Base-by-base conservation (phyloP, 352 stramenopile species). In the Peronospora belbahrii region DNA sequence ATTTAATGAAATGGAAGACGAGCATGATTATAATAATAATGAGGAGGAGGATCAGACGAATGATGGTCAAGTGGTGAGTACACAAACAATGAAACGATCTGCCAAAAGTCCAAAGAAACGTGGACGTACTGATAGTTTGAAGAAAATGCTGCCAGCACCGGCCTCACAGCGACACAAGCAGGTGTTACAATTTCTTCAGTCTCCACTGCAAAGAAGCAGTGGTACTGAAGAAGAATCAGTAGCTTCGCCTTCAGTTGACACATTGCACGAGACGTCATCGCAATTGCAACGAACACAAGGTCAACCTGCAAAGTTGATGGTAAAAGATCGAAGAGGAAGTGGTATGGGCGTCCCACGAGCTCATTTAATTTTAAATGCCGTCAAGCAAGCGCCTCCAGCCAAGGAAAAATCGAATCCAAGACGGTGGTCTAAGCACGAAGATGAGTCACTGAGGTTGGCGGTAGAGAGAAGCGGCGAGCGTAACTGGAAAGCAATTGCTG, bases 401-500 rank as follows among this genome's bases (percentile, higher is more conserved):
- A 88, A 89, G 39, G 81, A 93, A 35, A 93, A 93, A 41, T 90
- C 78, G 20, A 93, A 93, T 40, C 81, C 81, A 10, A 52, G 81
- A 34, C 52, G 81, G 23, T 93, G 81, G 81, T 90, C 78, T 25
- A 93, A 93, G 34, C 70, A 82, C 24, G 77, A 90, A 59, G 82
- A 94, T 42, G 82, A 94, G 45, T 91, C 82, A 24, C 59, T 94
- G 44, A 63, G 82, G 4, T 48, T 91, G 9, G 82, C 82, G 19
- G 82, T 94, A n/a, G 79, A 91, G 36, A 67, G 82, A 41, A 94
- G 82, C 23, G 82, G 82, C 2, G 82, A 94, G 42, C 77, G 82
- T 49, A 94, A 94, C 42, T 94, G 82, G 82, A 94, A 94, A 56
- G 83, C 86, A 4, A 97, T 97, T 38, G 88, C 88, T 3, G 78